phyloP scores from a whole-genome alignment of 257 asterid species.

The Solanum pinnatisectum region DNA sequence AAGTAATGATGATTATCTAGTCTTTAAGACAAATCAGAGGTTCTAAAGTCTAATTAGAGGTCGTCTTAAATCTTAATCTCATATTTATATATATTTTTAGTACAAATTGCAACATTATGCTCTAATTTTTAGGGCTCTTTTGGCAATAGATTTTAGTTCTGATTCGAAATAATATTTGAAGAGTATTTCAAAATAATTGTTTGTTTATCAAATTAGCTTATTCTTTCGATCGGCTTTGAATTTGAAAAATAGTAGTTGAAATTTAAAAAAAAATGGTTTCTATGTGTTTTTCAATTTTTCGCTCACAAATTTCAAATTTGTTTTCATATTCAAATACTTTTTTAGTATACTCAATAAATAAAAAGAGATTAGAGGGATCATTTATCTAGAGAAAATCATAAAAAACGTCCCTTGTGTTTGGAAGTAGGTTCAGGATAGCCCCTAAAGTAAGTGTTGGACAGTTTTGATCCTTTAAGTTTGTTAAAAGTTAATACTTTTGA shows the following conservation, averaged over 20 bases:
- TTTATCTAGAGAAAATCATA: too few relatives aligned
- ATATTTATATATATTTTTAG: not conserved
- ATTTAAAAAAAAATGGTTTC: not conserved
- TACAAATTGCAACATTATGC: not conserved
- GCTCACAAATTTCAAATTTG: not conserved
- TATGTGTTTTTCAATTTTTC: not conserved
- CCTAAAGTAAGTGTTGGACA: not conserved
- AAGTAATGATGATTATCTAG: not conserved
- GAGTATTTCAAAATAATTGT: not conserved
- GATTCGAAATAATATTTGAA: not conserved
- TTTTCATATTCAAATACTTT: not conserved
- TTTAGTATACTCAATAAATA: not conserved
- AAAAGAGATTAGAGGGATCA: not conserved
- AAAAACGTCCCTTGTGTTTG: not conserved
- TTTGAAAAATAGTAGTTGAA: not conserved
- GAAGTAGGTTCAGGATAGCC: not conserved
- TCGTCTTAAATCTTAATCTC: not conserved
- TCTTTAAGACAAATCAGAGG: not conserved
- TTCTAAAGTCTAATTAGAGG: not conserved
- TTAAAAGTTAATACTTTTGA: not conserved
- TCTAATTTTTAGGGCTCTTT: not conserved
- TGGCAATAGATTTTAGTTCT: not conserved
- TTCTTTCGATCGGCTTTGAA: not conserved
- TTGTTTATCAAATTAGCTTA: not conserved
- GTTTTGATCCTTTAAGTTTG: not conserved